These are phyloP conservation scores for Spiraea crenata DNA, from an alignment of 331 rosid species.

Conservation along the genomic window DNA sequence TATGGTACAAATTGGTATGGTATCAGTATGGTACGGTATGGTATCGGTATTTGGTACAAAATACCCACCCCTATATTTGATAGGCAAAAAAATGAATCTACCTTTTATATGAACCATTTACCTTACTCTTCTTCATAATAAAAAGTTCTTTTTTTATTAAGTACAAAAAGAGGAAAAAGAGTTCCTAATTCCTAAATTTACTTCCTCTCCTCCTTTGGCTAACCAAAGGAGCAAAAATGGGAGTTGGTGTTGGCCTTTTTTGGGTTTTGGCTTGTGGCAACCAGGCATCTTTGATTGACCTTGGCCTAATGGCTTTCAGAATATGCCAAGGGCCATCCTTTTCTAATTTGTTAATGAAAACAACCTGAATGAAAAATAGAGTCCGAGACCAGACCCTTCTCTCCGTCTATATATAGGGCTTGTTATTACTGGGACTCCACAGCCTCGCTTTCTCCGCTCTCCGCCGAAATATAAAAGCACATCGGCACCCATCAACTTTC, in stretches of 20 bases:
- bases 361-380: background rate
- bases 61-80: no score
- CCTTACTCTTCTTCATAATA: no score
- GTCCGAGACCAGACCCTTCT: background rate
- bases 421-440: background rate
- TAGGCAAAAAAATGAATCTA: no score
- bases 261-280: constrained; percentile 3
- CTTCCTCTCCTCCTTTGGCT: no score
- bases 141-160: no score
- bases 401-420: background rate
- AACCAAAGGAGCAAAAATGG: no score
- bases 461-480: background rate
- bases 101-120: no score
- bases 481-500: background rate
- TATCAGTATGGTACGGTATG: no score
- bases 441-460: constrained; percentile 24
- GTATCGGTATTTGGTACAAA: no score
- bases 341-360: background rate
- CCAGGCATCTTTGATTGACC: background rate
- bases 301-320: background rate
- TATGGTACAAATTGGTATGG: no score
- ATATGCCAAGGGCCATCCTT: constrained; percentile 25
- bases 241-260: background rate
- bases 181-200: no score
- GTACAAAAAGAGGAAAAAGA: no score